Percentiles rank a stretch among this genome's conserved stretches.
phyloP scores from a whole-genome alignment of 2,329 filamentous ascomycete species.

The Xylaria sp. region DNA sequence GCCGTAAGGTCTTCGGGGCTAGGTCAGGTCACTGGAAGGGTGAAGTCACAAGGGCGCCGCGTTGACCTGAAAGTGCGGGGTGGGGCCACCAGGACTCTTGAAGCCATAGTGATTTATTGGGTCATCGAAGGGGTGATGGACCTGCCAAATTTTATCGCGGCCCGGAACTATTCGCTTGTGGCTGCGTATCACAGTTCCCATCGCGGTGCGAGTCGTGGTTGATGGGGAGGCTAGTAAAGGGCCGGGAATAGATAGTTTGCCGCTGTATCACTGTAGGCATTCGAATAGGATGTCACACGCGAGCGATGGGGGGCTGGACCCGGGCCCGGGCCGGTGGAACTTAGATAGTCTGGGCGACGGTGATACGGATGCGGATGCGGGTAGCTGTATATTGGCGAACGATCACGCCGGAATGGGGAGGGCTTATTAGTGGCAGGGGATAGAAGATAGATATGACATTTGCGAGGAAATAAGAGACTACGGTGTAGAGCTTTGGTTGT shows the following conservation, averaged over 20 bases:
- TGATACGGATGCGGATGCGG: slow-evolving; percentile 16
- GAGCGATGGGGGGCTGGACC: slow-evolving; percentile 24
- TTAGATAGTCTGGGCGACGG: slow-evolving; percentile 20
- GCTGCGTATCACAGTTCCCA: slow-evolving; percentile 36
- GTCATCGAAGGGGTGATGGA: background rate
- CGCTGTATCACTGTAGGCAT: slow-evolving; percentile 37
- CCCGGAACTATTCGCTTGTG: slow-evolving; percentile 24
- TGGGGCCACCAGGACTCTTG: too few species aligned
- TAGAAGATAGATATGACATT: background rate
- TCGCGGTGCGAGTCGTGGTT: slow-evolving; percentile 30
- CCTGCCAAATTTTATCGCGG: background rate
- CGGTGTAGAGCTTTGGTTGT: background rate
- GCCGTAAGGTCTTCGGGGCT: too few species aligned
- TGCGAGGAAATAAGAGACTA: background rate
- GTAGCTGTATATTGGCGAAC: slow-evolving; percentile 20
- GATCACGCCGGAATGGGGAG: slow-evolving; percentile 23
- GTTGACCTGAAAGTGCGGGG: too few species aligned
- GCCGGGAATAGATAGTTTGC: slow-evolving; percentile 38
- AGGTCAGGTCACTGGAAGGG: too few species aligned
- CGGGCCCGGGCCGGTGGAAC: slow-evolving; percentile 33
- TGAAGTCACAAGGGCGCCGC: too few species aligned
- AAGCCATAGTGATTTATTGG: too few species aligned
- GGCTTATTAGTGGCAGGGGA: slow-evolving; percentile 19
- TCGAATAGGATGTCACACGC: slow-evolving; percentile 35
- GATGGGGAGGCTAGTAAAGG: slow-evolving; percentile 31